A percentile compares a stretch with the other conserved stretches of the same genome.
Conservation (phyloP, 306 rosid genomes). For the Quercus robur region DNA sequence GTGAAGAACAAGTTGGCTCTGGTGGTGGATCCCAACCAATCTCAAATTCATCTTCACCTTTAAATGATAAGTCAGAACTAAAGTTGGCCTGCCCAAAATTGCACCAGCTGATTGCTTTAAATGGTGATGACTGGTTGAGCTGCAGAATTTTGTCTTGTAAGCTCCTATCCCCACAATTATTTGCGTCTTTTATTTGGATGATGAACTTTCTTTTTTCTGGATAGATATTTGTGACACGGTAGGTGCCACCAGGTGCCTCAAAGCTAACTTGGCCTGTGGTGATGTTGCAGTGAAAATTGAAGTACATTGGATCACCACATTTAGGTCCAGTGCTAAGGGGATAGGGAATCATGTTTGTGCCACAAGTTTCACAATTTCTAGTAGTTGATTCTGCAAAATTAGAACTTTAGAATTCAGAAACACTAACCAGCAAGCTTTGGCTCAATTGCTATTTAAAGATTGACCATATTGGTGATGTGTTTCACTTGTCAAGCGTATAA, state of each 20-base stretch:
- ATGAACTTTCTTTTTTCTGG: slow-evolving; percentile 38
- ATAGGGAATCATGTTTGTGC: slow-evolving; percentile 71
- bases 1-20: slow-evolving; percentile 55
- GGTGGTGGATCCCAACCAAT: slow-evolving; percentile 48
- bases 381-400: slow-evolving; percentile 48
- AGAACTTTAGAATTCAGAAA: slow-evolving; percentile 12
- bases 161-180: slow-evolving; percentile 33
- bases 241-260: slow-evolving; percentile 40
- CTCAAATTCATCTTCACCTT: slow-evolving; percentile 53
- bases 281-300: slow-evolving; percentile 48
- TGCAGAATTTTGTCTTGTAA: slow-evolving; percentile 30
- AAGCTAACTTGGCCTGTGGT: slow-evolving; percentile 55
- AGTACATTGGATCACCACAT: slow-evolving; percentile 63
- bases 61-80: slow-evolving; percentile 32
- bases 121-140: slow-evolving; percentile 60
- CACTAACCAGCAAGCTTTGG: neutral
- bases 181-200: slow-evolving; percentile 38
- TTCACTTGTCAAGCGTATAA: neutral
- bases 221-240: slow-evolving; percentile 48
- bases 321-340: slow-evolving; percentile 66
- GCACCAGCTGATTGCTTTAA: slow-evolving; percentile 42
- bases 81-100: slow-evolving; percentile 34
- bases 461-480: neutral
- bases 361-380: slow-evolving; percentile 63
- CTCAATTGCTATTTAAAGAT: neutral